Evolutionary conservation across 371 early-diverging fungal species (phyloP).

Genomic region (Apophysomyces trapeziformis): DNA sequence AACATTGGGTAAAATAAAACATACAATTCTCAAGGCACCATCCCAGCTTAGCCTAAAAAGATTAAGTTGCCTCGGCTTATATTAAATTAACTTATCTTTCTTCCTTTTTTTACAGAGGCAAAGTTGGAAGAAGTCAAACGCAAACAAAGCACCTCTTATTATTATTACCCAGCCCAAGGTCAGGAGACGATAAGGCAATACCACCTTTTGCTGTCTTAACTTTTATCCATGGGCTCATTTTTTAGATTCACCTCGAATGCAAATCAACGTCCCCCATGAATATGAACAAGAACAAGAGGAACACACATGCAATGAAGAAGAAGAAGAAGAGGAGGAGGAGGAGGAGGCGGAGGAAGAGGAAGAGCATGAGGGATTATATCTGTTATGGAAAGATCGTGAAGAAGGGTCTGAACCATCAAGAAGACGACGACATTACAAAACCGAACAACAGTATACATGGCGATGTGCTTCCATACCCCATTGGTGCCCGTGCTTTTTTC

Average conservation of each 20-base stretch:
- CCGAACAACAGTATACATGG: conserved; percentile 24
- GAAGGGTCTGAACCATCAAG: not conserved
- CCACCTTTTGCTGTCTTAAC: not conserved
- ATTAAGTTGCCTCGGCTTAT: not conserved
- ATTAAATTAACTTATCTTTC: too few relatives aligned
- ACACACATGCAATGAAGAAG: not conserved
- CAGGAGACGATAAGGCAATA: not conserved
- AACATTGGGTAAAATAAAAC: conserved; percentile 1
- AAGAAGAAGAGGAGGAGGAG: not conserved
- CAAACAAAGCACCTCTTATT: not conserved
- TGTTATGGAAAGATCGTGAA: conserved; percentile 19
- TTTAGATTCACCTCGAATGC: not conserved
- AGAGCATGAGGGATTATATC: conserved; percentile 24
- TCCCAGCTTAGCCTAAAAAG: not conserved
- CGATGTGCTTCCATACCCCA: conserved; percentile 17
- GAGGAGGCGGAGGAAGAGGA: too few relatives aligned
- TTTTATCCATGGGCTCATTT: not conserved
- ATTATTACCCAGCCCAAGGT: not conserved
- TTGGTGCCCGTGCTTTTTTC: conserved; percentile 21
- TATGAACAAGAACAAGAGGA: not conserved
- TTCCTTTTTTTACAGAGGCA: not conserved
- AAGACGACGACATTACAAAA: conserved; percentile 9
- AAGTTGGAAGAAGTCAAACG: not conserved
- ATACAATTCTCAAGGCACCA: not conserved
- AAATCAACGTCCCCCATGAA: not conserved